Evolutionary conservation across 805 yeast genomes (phyloP), one percentile per base, ranked within the genome.

Genomic region (Cyberlindnera samutprakarnensis): DNA sequence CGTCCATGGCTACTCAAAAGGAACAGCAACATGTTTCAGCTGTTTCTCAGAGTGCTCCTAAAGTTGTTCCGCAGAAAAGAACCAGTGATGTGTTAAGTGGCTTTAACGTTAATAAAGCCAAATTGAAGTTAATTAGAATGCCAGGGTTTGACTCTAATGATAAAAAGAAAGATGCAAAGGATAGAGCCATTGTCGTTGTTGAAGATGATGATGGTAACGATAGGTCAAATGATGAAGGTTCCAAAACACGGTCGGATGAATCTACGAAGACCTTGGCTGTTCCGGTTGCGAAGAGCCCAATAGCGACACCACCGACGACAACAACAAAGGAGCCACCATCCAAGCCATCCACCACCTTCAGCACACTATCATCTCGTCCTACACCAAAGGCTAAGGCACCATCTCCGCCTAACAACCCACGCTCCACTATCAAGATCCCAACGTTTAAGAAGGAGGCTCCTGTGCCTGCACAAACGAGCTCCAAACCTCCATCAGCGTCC

Each of bases 81-180:
- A 36, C 38, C 13, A 41, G 37, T 39, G 50, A 44, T 32, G 35
- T 37, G 5, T 27, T 50, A 22, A 37, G 44, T 6, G 40, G 31
- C 18, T 46, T 50, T 30, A 44, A 42, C 7, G 33, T 43, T 21
- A 51, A 51, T 38, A 51, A 42, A 35, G 44, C 41, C 14, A 51
- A 43, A 30, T 46, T 51, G 15, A 43, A 53, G 10, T 32, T 51
- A 35, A 51, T 51, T 28, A 22, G 31, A 23, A 22, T 28, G 37
- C 31, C 18, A 16, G 33, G 20, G 33, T 28, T 14, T 19, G 10
- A 19, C 10, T 8, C 21, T 19, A 10, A 19, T 8, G 7, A 8
- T 7, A 19, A 19, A 10, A 37, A 35, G 18, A 26, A 27, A 8
- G 27, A 18, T 13, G 30, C 31, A 12, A 7, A 17, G 4, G 27